Evolutionary conservation across 345 rosid species (phyloP).

Genomic region (Lepidium africanum): DNA sequence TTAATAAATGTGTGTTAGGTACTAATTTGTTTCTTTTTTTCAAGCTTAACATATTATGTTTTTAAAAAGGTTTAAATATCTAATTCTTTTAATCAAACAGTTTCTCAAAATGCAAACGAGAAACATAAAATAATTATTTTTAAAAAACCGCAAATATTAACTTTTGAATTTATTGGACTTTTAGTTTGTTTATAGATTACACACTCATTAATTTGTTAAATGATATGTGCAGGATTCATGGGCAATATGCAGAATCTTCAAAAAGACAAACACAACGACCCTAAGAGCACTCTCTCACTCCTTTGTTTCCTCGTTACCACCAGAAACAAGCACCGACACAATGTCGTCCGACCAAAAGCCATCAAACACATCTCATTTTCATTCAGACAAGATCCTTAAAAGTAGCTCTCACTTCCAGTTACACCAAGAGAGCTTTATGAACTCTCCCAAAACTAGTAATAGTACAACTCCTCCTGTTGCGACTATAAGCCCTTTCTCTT

Average conservation of each 20-base stretch:
- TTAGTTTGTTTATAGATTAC: neutral
- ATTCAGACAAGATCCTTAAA: constrained; percentile 30
- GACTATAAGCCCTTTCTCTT: constrained; percentile 22
- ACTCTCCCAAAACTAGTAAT: constrained; percentile 19
- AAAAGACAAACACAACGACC: constrained; percentile 65
- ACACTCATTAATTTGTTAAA: neutral
- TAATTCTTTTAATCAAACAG: neutral
- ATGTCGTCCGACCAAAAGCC: constrained; percentile 19
- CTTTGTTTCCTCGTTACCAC: constrained; percentile 49
- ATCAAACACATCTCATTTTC: constrained; percentile 22
- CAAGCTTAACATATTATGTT: neutral
- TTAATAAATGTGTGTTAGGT: neutral
- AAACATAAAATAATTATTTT: neutral
- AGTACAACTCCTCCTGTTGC: neutral
- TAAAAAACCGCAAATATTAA: neutral
- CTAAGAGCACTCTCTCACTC: constrained; percentile 71
- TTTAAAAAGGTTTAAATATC: neutral
- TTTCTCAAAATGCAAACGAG: neutral
- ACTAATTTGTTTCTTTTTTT: neutral
- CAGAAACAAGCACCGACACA: constrained; percentile 32
- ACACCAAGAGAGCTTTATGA: constrained; percentile 19
- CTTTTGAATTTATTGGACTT: neutral
- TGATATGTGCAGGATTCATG: constrained; percentile 63
- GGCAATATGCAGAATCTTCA: constrained; percentile 95
- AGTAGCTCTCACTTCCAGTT: constrained; percentile 28